A percentile compares a stretch with the other conserved stretches of the same genome.
phyloP scores from a whole-genome alignment of 2,329 filamentous ascomycete species.

The Arthrinium puccinioides region DNA sequence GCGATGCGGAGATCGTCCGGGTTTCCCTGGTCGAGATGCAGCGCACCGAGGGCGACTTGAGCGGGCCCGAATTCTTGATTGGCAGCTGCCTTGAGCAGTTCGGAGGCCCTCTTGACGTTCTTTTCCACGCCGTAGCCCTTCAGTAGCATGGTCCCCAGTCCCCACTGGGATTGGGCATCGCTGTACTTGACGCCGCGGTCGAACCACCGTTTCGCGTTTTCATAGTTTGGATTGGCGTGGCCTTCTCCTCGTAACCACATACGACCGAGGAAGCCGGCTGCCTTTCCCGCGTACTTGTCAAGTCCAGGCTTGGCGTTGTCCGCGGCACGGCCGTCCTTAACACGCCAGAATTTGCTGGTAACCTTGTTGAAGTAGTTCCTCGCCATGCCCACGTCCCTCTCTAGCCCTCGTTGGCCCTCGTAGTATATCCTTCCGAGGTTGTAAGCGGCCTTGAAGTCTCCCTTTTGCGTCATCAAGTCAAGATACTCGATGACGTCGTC shows the following conservation, averaged over 20 bases:
- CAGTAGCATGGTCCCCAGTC: slow-evolving; percentile 76
- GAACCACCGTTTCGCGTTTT: slow-evolving; percentile 75
- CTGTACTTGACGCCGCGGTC: slow-evolving; percentile 67
- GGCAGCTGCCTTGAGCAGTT: slow-evolving; percentile 70
- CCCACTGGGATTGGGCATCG: slow-evolving; percentile 79
- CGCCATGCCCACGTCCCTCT: slow-evolving; percentile 65
- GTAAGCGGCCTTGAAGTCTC: slow-evolving; percentile 80
- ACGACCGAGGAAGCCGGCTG: slow-evolving; percentile 78
- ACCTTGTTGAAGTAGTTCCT: slow-evolving; percentile 77
- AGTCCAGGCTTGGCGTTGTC: slow-evolving; percentile 63
- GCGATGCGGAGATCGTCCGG: slow-evolving; percentile 66
- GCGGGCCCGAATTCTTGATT: slow-evolving; percentile 76
- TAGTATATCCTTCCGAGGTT: slow-evolving; percentile 83
- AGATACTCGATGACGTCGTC: slow-evolving; percentile 94
- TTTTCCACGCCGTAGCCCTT: slow-evolving; percentile 63
- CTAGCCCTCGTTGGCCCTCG: slow-evolving; percentile 71
- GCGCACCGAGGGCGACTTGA: slow-evolving; percentile 72
- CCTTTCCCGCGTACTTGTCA: slow-evolving; percentile 74
- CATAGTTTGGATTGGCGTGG: slow-evolving; percentile 63
- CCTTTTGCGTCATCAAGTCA: slow-evolving; percentile 83
- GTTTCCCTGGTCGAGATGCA: slow-evolving; percentile 79
- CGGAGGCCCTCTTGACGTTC: slow-evolving; percentile 65
- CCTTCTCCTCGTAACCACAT: slow-evolving; percentile 82
- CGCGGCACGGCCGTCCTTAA: slow-evolving; percentile 63
- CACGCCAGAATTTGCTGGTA: slow-evolving; percentile 71